Base-by-base conservation (phyloP, 495 filamentous ascomycete genomes). In the Margaritispora aquatica region DNA sequence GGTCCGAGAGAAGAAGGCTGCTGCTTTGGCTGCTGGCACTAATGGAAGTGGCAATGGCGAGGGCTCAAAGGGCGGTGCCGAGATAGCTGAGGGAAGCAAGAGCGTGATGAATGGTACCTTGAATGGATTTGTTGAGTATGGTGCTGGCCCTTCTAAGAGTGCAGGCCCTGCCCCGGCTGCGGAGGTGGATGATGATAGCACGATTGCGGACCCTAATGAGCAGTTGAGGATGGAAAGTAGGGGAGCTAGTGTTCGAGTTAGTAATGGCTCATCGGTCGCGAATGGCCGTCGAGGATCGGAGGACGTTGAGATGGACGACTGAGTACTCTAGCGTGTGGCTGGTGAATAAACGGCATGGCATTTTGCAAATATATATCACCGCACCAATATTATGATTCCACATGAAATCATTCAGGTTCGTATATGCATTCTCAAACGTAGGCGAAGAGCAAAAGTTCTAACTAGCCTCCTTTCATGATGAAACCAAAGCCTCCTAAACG, bases 1-100 rank as follows among this genome's bases (percentile, higher is more conserved):
- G 64, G 83, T 85, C 74, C 95, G 94, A 70, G 57, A 70, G 62
- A 77, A 77, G 68, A 80, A 80, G 63, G 70, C 77, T 24, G 67
- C 73, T 65, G 51, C 64, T 17, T 2, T 44, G 8, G 11, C 38
- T 17, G 19, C 38, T 21, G 61, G 73, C 71, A 48, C 62, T 65
- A 44, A 61, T 1, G 65, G 54, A 3, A 44, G n/a, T 13, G 19
- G 22, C 50, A 68, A 68, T 38, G 63, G 63, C 31, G 58, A 58
- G 31, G 55, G 50, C 20, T 44, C 24, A 9, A 26, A 27, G 24
- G 59, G 78, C 78, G 62, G 81, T 78, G 41, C 81, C 82, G 57
- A 79, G 58, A 82, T 76, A 5, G 63, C 82, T 20, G 80, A 81
- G 62, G 76, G 70, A 19, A 59, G 66, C 9, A 55, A 65, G 38